Evolutionary conservation across 2,329 filamentous ascomycete species (phyloP).

Genomic region (Basipetospora chlamydospora): DNA sequence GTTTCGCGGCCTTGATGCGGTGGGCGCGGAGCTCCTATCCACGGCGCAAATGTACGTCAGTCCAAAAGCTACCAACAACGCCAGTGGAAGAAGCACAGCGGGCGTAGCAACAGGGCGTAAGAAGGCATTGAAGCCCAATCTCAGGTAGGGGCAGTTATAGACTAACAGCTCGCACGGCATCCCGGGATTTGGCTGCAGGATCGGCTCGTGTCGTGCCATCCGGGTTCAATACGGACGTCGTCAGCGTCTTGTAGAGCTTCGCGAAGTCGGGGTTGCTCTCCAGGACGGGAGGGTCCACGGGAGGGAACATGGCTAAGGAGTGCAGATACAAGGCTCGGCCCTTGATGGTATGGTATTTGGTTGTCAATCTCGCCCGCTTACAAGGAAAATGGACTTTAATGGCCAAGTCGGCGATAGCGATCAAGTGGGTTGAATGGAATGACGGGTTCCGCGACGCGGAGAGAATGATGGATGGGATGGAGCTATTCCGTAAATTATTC

Average conservation of each 20-base stretch:
- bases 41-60: too few species aligned
- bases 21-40: conserved; percentile 32
- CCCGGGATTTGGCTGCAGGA: conserved; percentile 32
- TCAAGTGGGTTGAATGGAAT: too few species aligned
- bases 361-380: too few species aligned
- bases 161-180: conserved; percentile 32
- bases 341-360: too few species aligned
- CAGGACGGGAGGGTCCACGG: conserved; percentile 38
- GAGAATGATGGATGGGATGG: too few species aligned
- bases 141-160: background rate
- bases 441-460: too few species aligned
- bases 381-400: too few species aligned
- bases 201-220: conserved; percentile 43
- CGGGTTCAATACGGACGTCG: conserved; percentile 36
- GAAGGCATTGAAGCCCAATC: too few species aligned
- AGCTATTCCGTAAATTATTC: too few species aligned
- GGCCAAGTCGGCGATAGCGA: too few species aligned
- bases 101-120: too few species aligned
- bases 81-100: background rate
- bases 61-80: background rate
- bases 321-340: background rate
- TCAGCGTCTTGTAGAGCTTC: conserved; percentile 40
- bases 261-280: conserved; percentile 45
- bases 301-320: conserved; percentile 35
- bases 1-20: conserved; percentile 32